Evolutionary conservation across 73 alveolate species (phyloP), one percentile per base, ranked within the genome.

Genomic region (Symbiodinium pilosum): DNA sequence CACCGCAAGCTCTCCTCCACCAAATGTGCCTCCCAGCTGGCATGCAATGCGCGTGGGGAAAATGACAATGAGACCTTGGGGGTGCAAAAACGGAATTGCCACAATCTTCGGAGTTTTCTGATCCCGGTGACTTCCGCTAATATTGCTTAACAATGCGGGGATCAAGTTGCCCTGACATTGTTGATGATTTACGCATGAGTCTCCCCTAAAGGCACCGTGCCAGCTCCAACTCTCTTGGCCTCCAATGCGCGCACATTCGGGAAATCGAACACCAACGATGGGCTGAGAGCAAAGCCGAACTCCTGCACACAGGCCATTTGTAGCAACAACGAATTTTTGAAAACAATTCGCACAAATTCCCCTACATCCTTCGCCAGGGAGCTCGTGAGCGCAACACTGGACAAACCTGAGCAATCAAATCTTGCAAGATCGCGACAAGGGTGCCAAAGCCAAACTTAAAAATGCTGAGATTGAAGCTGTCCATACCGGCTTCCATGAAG

Each of bases 401-500:
- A 91, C 30, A 91, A 77, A 91, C 97, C 97, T 91, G 12, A 4
- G 30, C 3, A 26, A 64, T 3, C 18, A 26, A 38, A 7, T 1
- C 81, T 0, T 20, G 81, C 12, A 14, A 18, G 38, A 34, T 28
- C 32, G 30, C 24, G 3, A 24, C 32, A 64, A 30, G 38, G 39
- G 12, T 26, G 81, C 39, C 81, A 14, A 28, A 51, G 68, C 12
- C 68, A 28, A 28, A 64, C 20, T 38, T 28, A 26, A 54, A 54
- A 7, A 30, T 16, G 43, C n/a, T 87, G 26, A n/a, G 96, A 88
- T n/a, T 81, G 28, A 40, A n/a, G 43, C 97, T 91, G 89, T 91
- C 97, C 97, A 91, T 91, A 38, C 97, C 97, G 18, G 97, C 97
- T 91, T 91, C 97, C 97, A 91, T 91, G 88, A 91, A 91, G 4